A percentile compares a stretch with the other conserved stretches of the same genome.
Conservation (phyloP, 1,284 basidiomycete species). For the Peniophora sp. region DNA sequence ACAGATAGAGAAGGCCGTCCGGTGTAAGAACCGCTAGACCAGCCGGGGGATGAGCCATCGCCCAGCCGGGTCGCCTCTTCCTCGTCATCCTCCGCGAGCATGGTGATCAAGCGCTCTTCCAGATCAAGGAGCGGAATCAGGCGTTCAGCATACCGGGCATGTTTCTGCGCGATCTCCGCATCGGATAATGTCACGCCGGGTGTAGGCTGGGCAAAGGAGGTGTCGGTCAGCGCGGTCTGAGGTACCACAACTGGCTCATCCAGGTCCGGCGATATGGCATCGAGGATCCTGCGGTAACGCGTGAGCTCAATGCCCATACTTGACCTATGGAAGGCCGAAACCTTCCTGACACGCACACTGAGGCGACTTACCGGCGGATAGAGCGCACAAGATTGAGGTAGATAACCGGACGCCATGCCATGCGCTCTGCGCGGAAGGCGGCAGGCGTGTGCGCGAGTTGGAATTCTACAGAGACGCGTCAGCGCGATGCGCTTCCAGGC, state of each 20-base stretch:
- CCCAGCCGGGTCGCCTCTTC: slow-evolving; percentile 39
- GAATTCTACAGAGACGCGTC: slow-evolving; percentile 47
- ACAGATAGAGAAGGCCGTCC: slow-evolving; percentile 29
- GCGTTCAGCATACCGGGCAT: slow-evolving; percentile 49
- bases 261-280: slow-evolving; percentile 60
- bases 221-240: slow-evolving; percentile 37
- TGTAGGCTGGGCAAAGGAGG: slow-evolving; percentile 34
- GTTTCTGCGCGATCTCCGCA: slow-evolving; percentile 29
- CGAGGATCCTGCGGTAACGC: slow-evolving; percentile 49
- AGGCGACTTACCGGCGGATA: slow-evolving; percentile 51
- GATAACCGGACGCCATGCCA: slow-evolving; percentile 78
- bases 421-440: slow-evolving; percentile 66
- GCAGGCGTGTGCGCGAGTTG: slow-evolving; percentile 69
- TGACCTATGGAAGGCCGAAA: slow-evolving; percentile 4
- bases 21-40: slow-evolving; percentile 19
- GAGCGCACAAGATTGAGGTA: slow-evolving; percentile 80
- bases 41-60: slow-evolving; percentile 11
- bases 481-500: slow-evolving; percentile 5
- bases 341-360: neutral
- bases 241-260: slow-evolving; percentile 45
- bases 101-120: slow-evolving; percentile 56
- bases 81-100: slow-evolving; percentile 49
- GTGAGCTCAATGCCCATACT: neutral
- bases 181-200: slow-evolving; percentile 40
- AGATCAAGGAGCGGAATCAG: slow-evolving; percentile 60